Base-by-base conservation (phyloP, 2,329 filamentous ascomycete genomes). In the Cladophialophora bantiana region DNA sequence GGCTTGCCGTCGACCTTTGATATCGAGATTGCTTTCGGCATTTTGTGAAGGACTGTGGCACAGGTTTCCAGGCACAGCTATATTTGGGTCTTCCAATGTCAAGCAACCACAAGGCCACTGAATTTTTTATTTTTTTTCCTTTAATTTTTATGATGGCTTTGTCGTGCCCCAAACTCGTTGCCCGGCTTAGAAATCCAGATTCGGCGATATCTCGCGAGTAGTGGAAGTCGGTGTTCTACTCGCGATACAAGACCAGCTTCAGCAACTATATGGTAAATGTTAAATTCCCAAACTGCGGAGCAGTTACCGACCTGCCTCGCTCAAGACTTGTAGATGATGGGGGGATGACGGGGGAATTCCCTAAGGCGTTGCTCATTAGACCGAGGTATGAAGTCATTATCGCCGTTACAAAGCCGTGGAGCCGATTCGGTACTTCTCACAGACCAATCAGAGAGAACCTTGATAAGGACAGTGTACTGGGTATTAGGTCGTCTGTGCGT, bases 1-100 rank as follows among this genome's bases (percentile, higher is more conserved):
- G 93, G 93, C 81, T 94, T 94, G 73, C 80, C 81, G 9, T 79
- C 79, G 59, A 90, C 82, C 64, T 78, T 73, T 50, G 75, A 75
- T 62, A 83, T 77, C 62, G 79, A 80, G 55, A 83, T 75, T 65
- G 80, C 76, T 71, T 81, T 81, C 1, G 80, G 81, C 80, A 82
- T 82, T 58, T 63, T 75, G 64, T 38, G 57, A 13, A 48, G 31
- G 52, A 6, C n/a, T 20, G 36, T 62, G 15, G 36, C 10, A 13
- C 20, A 31, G 45, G 13, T 12, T 53, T 18, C 38, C 34, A 36
- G 54, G 53, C 53, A 35, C 32, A 7, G 20, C n/a, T 48, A 7
- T 20, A n/a, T 2, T 10, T 50, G 26, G 45, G 45, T 50, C 45
- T 50, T 50, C 9, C 12, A 50, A 50, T 50, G 45, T 50, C 13